phyloP scores from a whole-genome alignment of 2,329 filamentous ascomycete species.

The Cladorrhinum sp. region DNA sequence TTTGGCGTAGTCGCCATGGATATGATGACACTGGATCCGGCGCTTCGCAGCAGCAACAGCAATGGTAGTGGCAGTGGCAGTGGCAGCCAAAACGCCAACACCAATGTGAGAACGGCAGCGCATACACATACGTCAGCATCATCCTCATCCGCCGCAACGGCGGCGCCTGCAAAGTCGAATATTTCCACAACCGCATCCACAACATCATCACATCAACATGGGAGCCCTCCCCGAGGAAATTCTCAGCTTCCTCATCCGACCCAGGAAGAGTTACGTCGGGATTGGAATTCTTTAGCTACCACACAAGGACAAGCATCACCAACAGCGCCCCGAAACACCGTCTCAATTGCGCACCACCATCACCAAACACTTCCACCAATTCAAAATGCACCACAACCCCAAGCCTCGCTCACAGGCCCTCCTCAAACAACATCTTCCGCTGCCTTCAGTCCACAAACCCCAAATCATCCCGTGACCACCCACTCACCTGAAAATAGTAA shows the following conservation, averaged over 20 bases:
- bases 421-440: not conserved
- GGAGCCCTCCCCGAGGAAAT: too few species aligned
- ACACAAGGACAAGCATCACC: not conserved
- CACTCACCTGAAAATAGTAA: not conserved
- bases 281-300: not conserved
- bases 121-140: not conserved
- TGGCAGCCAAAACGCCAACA: not conserved
- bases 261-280: not conserved
- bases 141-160: too few species aligned
- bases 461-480: not conserved
- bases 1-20: constrained; percentile 16
- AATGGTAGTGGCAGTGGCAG: not conserved
- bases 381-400: not conserved
- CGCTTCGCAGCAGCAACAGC: constrained; percentile 18
- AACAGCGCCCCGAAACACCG: not conserved
- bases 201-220: too few species aligned
- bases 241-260: not conserved
- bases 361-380: not conserved
- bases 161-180: not conserved
- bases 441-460: not conserved
- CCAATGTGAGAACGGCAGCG: not conserved
- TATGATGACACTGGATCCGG: constrained; percentile 15
- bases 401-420: not conserved
- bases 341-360: not conserved
- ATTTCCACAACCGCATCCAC: not conserved